These are phyloP conservation scores for Trichosporon coremiiforme DNA, from an alignment of 1,284 basidiomycete genomes.

Conservation along the genomic window DNA sequence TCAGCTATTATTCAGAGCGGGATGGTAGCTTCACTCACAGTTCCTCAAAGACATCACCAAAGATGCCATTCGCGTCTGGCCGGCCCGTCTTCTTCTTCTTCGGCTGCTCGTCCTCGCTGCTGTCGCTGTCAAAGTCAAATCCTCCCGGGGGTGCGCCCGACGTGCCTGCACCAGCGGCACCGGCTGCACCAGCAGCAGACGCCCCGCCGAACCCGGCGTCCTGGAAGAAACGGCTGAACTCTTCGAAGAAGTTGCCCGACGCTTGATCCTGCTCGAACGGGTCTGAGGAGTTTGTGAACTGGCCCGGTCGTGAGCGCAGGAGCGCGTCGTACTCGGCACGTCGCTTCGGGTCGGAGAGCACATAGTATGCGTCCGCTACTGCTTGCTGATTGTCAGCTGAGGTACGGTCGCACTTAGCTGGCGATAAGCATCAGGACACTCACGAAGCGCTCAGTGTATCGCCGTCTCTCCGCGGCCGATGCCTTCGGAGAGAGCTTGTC, in stretches of 20 bases:
- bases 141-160: background rate
- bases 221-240: conserved; percentile 71
- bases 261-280: conserved; percentile 63
- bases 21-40: conserved; percentile 56
- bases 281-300: conserved; percentile 40
- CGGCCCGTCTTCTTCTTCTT: conserved; percentile 23
- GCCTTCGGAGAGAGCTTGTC: conserved; percentile 76
- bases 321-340: conserved; percentile 82
- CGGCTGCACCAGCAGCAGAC: conserved; percentile 19
- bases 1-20: conserved; percentile 4
- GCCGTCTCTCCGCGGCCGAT: conserved; percentile 68
- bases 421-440: conserved; percentile 45
- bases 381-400: conserved; percentile 60
- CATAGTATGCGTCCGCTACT: conserved; percentile 94
- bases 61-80: conserved; percentile 77
- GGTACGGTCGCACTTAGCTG: background rate
- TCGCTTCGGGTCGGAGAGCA: conserved; percentile 74
- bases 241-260: conserved; percentile 73
- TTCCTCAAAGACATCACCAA: conserved; percentile 88
- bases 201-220: conserved; percentile 38
- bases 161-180: conserved; percentile 7
- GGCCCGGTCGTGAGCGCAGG: conserved; percentile 58
- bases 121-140: conserved; percentile 11
- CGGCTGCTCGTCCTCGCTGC: conserved; percentile 8
- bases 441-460: conserved; percentile 74